Evolutionary conservation across 202 grass and related monocot species (phyloP).

Genomic region (Brachypodium distachyon): DNA sequence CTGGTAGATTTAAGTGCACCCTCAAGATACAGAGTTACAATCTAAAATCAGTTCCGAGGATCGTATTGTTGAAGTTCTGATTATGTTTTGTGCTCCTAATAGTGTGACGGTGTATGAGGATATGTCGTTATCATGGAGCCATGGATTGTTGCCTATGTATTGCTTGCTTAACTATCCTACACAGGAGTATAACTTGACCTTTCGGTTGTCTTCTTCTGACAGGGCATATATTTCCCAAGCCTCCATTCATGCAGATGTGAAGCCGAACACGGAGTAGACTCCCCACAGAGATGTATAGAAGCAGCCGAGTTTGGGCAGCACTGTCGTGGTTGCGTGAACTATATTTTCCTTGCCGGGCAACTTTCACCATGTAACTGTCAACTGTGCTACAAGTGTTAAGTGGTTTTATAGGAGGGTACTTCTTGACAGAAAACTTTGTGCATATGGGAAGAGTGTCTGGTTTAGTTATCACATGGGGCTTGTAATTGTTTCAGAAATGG

Average conservation of each 20-base stretch:
- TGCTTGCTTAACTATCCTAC: not conserved
- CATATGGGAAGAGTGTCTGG: slow-evolving; percentile 24
- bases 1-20: not conserved
- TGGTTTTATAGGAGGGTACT: slow-evolving; percentile 27
- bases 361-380: slow-evolving; percentile 35
- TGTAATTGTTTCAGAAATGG: slow-evolving; percentile 38
- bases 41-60: not conserved
- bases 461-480: not conserved
- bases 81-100: too few species aligned
- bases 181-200: not conserved
- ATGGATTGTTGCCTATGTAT: not conserved
- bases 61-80: not conserved
- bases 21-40: not conserved
- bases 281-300: slow-evolving; percentile 31
- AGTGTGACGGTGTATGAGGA: too few species aligned
- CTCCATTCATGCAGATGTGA: slow-evolving; percentile 38
- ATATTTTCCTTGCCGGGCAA: slow-evolving; percentile 22
- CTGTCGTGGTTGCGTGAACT: not conserved
- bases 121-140: not conserved
- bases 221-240: slow-evolving; percentile 48
- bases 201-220: slow-evolving; percentile 1
- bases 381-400: not conserved
- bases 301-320: not conserved
- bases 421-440: slow-evolving; percentile 23
- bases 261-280: slow-evolving; percentile 2